phyloP scores from a whole-genome alignment of 78 protist genomes.

The Mastigamoeba balamuthi region DNA sequence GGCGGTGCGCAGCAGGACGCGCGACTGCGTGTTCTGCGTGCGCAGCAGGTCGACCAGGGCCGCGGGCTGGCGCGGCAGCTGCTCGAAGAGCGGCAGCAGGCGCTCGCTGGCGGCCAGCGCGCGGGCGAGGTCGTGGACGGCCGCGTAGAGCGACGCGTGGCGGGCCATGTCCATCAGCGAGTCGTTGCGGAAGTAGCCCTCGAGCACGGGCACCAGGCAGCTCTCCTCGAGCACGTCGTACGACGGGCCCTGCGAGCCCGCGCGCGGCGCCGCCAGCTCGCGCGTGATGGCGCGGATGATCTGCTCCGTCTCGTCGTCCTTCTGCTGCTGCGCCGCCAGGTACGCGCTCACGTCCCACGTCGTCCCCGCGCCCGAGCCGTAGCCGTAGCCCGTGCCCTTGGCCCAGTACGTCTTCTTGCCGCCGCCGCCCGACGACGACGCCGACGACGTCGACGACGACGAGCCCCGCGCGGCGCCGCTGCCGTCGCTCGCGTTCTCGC shows the following conservation, averaged over 20 bases:
- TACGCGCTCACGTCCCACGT: slow-evolving; percentile 39
- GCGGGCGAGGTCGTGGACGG: slow-evolving; percentile 10
- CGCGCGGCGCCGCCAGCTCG: neutral
- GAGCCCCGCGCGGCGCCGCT: too few relatives aligned
- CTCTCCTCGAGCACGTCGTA: slow-evolving; percentile 37
- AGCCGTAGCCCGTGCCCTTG: slow-evolving; percentile 60
- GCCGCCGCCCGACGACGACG: too few relatives aligned
- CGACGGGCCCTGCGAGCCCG: neutral
- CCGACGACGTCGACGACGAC: too few relatives aligned
- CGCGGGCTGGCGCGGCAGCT: slow-evolving; percentile 10
- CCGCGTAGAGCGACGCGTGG: slow-evolving; percentile 15
- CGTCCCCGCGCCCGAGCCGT: neutral
- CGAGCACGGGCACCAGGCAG: slow-evolving; percentile 34
- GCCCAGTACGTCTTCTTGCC: slow-evolving; percentile 26
- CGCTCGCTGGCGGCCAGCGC: slow-evolving; percentile 2
- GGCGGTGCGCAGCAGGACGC: too few relatives aligned
- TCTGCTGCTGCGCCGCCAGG: slow-evolving; percentile 31
- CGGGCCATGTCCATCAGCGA: slow-evolving; percentile 34
- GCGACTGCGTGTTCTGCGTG: neutral
- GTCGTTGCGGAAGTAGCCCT: slow-evolving; percentile 27
- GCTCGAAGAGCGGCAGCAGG: slow-evolving; percentile 10
- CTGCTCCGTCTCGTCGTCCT: slow-evolving; percentile 19
- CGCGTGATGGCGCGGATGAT: slow-evolving; percentile 8
- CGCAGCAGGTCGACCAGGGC: neutral
- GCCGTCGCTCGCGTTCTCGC: too few relatives aligned